Evolutionary conservation across 1,139 yeast species (phyloP), one percentile per base, ranked within the genome.

Genomic region (Candida sp.): DNA sequence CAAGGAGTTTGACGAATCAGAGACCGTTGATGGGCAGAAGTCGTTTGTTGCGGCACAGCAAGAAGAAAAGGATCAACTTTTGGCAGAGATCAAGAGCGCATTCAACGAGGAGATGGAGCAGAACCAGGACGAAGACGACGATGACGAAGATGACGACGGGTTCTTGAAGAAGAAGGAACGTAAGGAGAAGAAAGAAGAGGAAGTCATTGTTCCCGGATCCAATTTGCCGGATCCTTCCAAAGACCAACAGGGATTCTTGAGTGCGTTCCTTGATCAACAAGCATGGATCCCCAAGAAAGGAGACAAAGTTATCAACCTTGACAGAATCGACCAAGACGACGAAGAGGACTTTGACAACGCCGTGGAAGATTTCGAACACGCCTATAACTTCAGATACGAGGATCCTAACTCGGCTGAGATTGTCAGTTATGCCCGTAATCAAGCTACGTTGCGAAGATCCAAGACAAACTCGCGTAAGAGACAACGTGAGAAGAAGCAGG

Each of bases 381-480:
- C 96, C 0, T 94, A 93, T 72, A 96, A 96, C 63, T 93, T 93
- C 78, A 83, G 99, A 66, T 94, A 83, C 65, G 99, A 96, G 69
- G 98, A 94, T 62, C 91, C 96, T 11, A 85, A 85, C 58, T 82
- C 97, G 7, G 90, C 94, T 0, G 98, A 94, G 63, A 90, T 96
- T 67, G 88, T 92, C 32, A 87, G 97, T n/a, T 96, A 94, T 73
- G 98, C 99, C 4, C 91, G 99, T 80, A 89, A 81, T 57, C 97
- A 92, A 67, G 96, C 96, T 28, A 91, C 98, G 0, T 78, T 92
- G 62, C 86, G 99, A 72, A 82, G 99, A 66, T 84, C 87, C 25
- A 86, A 85, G 47, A 81, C 88, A 52, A 85, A 86, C 58, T 70
- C 89, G 23, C 83, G 99, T 62, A 91, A 91, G 73, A 83, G 88